Evolutionary conservation across 768 basidiomycete genomes (phyloP), one percentile per base, ranked within the genome.

Genomic region (Sporobolomyces roseus): DNA sequence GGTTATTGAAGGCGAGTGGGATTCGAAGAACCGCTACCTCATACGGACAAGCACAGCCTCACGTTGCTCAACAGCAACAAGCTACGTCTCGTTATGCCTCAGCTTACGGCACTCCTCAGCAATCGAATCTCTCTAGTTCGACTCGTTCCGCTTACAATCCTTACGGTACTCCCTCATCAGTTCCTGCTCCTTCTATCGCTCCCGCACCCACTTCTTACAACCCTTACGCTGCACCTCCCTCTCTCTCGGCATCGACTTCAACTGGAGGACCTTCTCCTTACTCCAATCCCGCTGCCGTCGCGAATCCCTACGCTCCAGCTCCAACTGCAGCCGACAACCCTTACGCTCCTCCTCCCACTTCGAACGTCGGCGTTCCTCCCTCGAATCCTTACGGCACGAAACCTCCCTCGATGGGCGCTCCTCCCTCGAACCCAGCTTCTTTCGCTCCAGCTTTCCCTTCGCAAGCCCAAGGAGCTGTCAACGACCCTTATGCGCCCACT

Each of bases 1-100:
- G 85, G 46, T 69, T 86, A 16, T 74, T 83, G n/a, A 68, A 68
- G 55, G 61, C 60, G 5, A 51, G 41, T 7, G 54, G 43, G n/a
- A n/a, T n/a, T n/a, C n/a, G n/a, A n/a, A n/a, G n/a, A n/a, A n/a
- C n/a, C n/a, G n/a, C n/a, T n/a, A n/a, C n/a, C n/a, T n/a, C n/a
- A n/a, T 56, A 41, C 56, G 32, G 23, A 29, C 56, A 29, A 14
- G 80, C 58, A 6, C 36, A 30, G n/a, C 9, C 10, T 17, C 17
- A 41, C 38, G 45, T 10, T 14, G 23, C 21, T 13, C 35, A 48
- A 30, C 68, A 56, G 23, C 21, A 41, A 25, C 46, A 36, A 49
- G 43, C 45, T 9, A 23, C 48, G 14, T 23, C 51, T 19, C 41
- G 48, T 5, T 49, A 61, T 27, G 60, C 33, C 4, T 7, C 41